Evolutionary conservation across 352 stramenopile species (phyloP).

Genomic region (Globisporangium middletonii): DNA sequence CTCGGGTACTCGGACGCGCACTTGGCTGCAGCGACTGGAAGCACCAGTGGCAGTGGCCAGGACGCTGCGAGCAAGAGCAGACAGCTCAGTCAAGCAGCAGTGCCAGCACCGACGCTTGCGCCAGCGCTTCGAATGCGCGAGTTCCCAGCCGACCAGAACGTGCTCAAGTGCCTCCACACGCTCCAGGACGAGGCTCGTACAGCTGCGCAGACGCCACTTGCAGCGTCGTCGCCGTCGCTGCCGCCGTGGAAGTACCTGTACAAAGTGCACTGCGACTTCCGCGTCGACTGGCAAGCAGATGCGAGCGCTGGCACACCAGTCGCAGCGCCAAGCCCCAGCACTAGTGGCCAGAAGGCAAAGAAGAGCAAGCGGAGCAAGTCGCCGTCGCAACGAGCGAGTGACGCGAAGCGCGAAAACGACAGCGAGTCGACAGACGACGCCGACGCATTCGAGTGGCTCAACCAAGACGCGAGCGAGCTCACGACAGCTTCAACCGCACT

Average conservation of each 20-base stretch:
- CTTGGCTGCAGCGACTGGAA: conserved; percentile 5
- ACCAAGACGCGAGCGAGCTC: conserved; percentile 1
- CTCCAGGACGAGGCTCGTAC: conserved; percentile 21
- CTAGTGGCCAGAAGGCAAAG: conserved; percentile 2
- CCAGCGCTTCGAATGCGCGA: conserved; percentile 18
- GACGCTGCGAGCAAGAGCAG: not conserved
- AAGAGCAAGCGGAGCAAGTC: conserved; percentile 7
- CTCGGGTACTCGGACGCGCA: conserved; percentile 34
- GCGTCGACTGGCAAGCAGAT: conserved; percentile 43
- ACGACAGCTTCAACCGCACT: not conserved
- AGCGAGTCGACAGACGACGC: not conserved
- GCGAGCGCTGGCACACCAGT: not conserved
- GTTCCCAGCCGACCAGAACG: conserved; percentile 66
- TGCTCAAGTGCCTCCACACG: conserved; percentile 71
- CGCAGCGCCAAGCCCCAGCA: not conserved
- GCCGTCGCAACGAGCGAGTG: not conserved
- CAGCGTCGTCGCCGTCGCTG: conserved; percentile 2
- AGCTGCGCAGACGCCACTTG: not conserved
- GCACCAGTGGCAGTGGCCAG: not conserved
- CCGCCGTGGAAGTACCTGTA: conserved; percentile 75
- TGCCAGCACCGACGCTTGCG: conserved; percentile 9
- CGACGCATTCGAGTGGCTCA: conserved; percentile 18
- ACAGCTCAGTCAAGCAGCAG: not conserved
- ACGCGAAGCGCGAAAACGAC: not conserved
- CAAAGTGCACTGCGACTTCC: conserved; percentile 65